Conservation (phyloP, 2,329 filamentous ascomycete genomes). For the Leptographium procerum region DNA sequence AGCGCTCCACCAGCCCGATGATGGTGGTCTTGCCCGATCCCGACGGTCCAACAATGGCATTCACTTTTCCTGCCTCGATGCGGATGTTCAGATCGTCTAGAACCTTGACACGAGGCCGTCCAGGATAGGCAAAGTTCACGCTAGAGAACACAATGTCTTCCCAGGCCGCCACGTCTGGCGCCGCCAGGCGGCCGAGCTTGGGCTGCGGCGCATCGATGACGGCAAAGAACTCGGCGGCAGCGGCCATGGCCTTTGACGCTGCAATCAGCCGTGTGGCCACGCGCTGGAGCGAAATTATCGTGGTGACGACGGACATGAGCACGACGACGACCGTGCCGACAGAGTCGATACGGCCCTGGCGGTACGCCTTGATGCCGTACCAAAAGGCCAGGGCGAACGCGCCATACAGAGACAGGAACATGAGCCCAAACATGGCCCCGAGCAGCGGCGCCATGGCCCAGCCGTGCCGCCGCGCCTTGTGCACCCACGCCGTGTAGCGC, state of each 20-base stretch:
- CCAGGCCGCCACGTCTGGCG: slow-evolving; percentile 35
- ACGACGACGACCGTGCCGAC: slow-evolving; percentile 45
- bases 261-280: slow-evolving; percentile 48
- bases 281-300: slow-evolving; percentile 44
- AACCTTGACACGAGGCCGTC: slow-evolving; percentile 50
- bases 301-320: slow-evolving; percentile 46
- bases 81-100: slow-evolving; percentile 46
- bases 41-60: slow-evolving; percentile 62
- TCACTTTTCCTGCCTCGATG: slow-evolving; percentile 54
- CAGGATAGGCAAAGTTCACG: slow-evolving; percentile 65
- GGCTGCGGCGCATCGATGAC: slow-evolving; percentile 38
- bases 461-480: slow-evolving; percentile 39
- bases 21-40: slow-evolving; percentile 67
- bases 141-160: slow-evolving; percentile 49
- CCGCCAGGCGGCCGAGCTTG: slow-evolving; percentile 26
- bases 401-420: slow-evolving; percentile 43
- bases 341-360: slow-evolving; percentile 33
- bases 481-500: slow-evolving; percentile 43
- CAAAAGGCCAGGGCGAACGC: slow-evolving; percentile 50
- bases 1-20: slow-evolving; percentile 58
- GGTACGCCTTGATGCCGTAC: slow-evolving; percentile 44
- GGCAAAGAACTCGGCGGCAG: slow-evolving; percentile 45
- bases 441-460: slow-evolving; percentile 38
- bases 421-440: slow-evolving; percentile 39
- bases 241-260: slow-evolving; percentile 44